Conservation (phyloP, 495 filamentous ascomycete species). For the Penicillium turbatum region DNA sequence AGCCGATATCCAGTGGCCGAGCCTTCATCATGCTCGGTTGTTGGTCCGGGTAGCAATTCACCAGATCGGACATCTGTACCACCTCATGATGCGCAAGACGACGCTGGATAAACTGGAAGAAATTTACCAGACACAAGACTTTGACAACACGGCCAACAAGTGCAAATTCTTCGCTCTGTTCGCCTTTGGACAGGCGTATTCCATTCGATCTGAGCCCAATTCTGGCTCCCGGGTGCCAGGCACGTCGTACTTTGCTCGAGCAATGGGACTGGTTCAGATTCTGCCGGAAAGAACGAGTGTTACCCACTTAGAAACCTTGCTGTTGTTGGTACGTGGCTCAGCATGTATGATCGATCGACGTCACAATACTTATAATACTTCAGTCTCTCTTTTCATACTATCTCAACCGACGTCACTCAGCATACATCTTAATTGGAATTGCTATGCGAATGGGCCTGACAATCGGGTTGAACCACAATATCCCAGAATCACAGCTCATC, state of each 20-base stretch:
- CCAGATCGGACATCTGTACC: constrained; percentile 40
- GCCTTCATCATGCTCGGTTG: constrained; percentile 38
- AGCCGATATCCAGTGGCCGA: constrained; percentile 35
- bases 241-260: constrained; percentile 43
- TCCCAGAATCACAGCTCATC: constrained; percentile 44
- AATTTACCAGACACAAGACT: constrained; percentile 36
- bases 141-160: constrained; percentile 33
- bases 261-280: constrained; percentile 39
- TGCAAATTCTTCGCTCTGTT: constrained; percentile 46
- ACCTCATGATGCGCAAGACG: constrained; percentile 40
- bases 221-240: constrained; percentile 37
- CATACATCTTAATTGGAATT: constrained; percentile 39
- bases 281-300: constrained; percentile 41
- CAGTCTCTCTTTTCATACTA: constrained; percentile 45
- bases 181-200: constrained; percentile 44
- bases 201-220: constrained; percentile 33
- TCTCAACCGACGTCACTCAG: constrained; percentile 43
- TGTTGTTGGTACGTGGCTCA: constrained; percentile 31
- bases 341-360: background rate
- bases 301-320: constrained; percentile 39
- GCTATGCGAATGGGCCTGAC: constrained; percentile 42
- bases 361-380: background rate
- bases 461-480: constrained; percentile 45
- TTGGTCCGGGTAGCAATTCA: constrained; percentile 40
- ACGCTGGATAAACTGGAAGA: constrained; percentile 43